Evolutionary conservation across 208 protist species (phyloP).

Genomic region (Kentomonas sorsogonicus): DNA sequence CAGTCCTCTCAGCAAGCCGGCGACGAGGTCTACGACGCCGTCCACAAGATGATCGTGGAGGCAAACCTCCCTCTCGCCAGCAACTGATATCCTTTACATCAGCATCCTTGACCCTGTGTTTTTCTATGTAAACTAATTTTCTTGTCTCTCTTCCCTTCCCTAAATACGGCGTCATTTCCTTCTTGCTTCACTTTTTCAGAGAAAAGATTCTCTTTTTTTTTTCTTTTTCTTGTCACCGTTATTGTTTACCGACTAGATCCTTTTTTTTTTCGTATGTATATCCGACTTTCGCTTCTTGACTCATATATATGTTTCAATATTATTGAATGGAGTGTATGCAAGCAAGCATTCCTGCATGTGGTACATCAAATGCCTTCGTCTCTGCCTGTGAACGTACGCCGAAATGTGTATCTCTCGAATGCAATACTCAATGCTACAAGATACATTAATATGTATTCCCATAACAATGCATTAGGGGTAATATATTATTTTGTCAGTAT

Average conservation of each 20-base stretch:
- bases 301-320: background rate
- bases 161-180: background rate
- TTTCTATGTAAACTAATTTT: slow-evolving; percentile 5
- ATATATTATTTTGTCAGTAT: too few relatives aligned
- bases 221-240: slow-evolving; percentile 3
- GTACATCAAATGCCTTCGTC: too few relatives aligned
- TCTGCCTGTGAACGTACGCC: too few relatives aligned
- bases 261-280: slow-evolving; percentile 7
- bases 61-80: slow-evolving; percentile 20
- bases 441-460: too few relatives aligned
- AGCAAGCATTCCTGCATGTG: too few relatives aligned
- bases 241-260: background rate
- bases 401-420: too few relatives aligned
- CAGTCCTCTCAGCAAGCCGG: slow-evolving; percentile 29
- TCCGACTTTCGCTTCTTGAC: background rate
- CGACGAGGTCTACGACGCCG: slow-evolving; percentile 35
- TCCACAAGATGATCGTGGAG: slow-evolving; percentile 23
- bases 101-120: too few relatives aligned
- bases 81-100: background rate
- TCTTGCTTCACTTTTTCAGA: background rate
- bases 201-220: background rate
- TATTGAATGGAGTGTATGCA: background rate
- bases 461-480: too few relatives aligned
- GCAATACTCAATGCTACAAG: too few relatives aligned
- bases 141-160: background rate